Percentiles rank a stretch among this genome's conserved stretches.
These are phyloP conservation scores for Priceomyces haplophilus DNA, from an alignment of 805 yeast genomes.

Conservation along the genomic window DNA sequence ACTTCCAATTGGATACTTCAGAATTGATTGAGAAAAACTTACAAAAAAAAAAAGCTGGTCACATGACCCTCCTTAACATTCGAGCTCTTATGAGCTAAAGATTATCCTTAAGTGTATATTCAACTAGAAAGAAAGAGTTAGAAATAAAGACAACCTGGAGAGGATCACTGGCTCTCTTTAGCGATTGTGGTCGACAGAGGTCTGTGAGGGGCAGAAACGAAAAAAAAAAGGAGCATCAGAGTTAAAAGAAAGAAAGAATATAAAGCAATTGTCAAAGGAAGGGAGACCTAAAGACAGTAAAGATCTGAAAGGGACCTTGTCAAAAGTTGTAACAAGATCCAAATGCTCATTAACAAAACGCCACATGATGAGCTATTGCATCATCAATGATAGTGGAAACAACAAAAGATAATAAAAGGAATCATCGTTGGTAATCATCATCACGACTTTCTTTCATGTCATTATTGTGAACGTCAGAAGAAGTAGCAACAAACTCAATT, in stretches of 20 bases:
- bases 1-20: constrained; percentile 4
- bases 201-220: neutral
- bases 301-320: neutral
- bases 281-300: neutral
- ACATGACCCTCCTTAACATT: neutral
- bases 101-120: constrained; percentile 4
- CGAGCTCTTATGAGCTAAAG: neutral
- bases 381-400: neutral
- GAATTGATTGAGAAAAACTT: too few species aligned
- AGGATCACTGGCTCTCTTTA: neutral
- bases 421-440: neutral
- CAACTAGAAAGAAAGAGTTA: constrained; percentile 5
- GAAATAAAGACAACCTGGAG: constrained; percentile 4
- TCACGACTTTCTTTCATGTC: neutral
- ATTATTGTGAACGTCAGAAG: neutral
- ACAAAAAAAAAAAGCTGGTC: neutral
- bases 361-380: neutral
- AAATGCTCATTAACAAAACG: neutral
- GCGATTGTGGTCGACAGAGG: neutral
- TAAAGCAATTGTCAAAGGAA: neutral
- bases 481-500: neutral
- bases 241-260: neutral
- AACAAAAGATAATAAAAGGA: neutral
- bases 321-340: neutral
- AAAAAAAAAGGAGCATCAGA: neutral